Evolutionary conservation across 2,329 filamentous ascomycete species (phyloP), one percentile per base, ranked within the genome.

Genomic region (Aureobasidium vineae): DNA sequence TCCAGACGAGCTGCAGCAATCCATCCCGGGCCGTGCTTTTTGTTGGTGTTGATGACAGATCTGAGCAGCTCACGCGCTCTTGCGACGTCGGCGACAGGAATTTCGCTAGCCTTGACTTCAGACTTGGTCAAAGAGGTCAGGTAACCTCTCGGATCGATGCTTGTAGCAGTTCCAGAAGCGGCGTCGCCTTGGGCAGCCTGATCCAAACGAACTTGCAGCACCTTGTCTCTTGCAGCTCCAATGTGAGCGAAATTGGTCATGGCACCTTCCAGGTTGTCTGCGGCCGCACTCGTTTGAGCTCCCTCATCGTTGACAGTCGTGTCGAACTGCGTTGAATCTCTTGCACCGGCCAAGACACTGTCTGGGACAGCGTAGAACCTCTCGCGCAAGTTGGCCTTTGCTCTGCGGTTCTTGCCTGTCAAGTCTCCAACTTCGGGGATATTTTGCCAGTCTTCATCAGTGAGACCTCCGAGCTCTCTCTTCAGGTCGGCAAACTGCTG

Each of bases 191-290:
- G 85, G 5, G 91, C 93, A 8, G 92, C 93, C 75, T 96, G 91
- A 73, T 98, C 94, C 49, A 99, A 83, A 71, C 91, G 88, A n/a
- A 96, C 94, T 76, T 97, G 90, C 63, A 99, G 84, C 47, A 97
- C 95, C 78, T 97, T 97, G 80, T 97, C 92, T 80, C 95, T 88
- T 23, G 95, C 96, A 52, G 93, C 92, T 78, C 96, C 95, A 69
- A 99, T 98, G 77, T 97, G 91, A 52, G 94, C 94, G 76, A 99
- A 99, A 76, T 99, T 97, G 13, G 94, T 99, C 86, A 97, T 95
- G 1, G 92, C 96, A 2, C 94, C 93, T 73, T 97, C 92, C 23
- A 73, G 71, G 33, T 77, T 79, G 56, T 83, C 79, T 4, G 67
- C 65, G 2, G 75, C 73, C 23, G 78, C 80, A 13, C 80, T 79